Evolutionary conservation across 73 alveolate genomes (phyloP).

Genomic region (Stentor roeselii): DNA sequence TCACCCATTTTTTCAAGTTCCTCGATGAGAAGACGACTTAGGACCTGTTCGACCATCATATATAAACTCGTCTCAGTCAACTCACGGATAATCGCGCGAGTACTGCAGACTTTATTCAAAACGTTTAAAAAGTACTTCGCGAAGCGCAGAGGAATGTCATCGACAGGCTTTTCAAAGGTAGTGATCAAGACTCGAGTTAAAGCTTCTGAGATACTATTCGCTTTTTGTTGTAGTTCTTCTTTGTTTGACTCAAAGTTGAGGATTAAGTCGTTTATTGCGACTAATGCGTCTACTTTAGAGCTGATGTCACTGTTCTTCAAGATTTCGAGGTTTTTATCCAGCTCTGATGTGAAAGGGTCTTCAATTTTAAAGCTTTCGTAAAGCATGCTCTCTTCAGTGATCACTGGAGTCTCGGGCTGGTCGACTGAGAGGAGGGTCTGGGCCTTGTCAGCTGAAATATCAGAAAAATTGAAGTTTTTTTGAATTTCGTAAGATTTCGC

Average conservation of each 20-base stretch:
- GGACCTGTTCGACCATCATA: conserved; percentile 49
- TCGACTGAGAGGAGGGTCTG: too few species aligned
- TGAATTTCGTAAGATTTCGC: too few species aligned
- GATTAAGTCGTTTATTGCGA: background rate
- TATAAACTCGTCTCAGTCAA: conserved; percentile 37
- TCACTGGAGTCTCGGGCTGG: too few species aligned
- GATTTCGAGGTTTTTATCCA: background rate
- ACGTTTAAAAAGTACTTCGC: conserved; percentile 57
- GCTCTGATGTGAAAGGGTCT: background rate
- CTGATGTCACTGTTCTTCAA: background rate
- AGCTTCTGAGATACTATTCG: too few species aligned
- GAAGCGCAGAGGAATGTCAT: conserved; percentile 54
- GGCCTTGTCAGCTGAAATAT: too few species aligned
- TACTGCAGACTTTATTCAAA: conserved; percentile 43
- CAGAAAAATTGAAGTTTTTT: too few species aligned
- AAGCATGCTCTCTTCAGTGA: background rate
- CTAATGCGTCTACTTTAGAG: background rate
- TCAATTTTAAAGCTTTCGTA: background rate
- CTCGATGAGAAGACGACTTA: conserved; percentile 49
- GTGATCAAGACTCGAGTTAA: too few species aligned
- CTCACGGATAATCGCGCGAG: conserved; percentile 35
- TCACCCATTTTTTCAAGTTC: conserved; percentile 47
- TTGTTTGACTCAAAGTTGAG: too few species aligned
- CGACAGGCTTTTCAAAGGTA: too few species aligned
- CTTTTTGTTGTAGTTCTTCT: too few species aligned